These are phyloP conservation scores for Annulohypoxylon bovei DNA, from an alignment of 495 filamentous ascomycete genomes.

Conservation along the genomic window DNA sequence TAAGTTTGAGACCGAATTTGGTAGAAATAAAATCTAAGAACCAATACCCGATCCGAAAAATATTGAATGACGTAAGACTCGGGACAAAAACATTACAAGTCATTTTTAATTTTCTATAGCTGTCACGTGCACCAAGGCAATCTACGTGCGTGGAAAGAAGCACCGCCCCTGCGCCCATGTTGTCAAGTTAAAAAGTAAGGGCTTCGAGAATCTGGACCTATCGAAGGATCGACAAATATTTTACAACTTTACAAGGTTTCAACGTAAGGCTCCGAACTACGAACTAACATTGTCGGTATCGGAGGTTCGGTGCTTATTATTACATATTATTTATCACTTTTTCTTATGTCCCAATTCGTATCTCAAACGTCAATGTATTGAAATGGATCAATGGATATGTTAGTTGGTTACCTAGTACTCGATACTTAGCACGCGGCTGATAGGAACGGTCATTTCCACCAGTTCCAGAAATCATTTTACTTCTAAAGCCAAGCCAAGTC, in stretches of 20 bases:
- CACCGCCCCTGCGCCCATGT: not conserved
- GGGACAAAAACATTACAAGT: not conserved
- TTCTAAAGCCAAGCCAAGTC: not conserved
- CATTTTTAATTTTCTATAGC: not conserved
- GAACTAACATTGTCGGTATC: not conserved
- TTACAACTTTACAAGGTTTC: not conserved
- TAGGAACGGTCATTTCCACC: conserved; percentile 9
- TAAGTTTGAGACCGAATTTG: conserved; percentile 10
- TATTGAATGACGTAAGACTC: conserved; percentile 22
- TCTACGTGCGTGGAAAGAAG: not conserved
- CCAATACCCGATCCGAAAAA: conserved; percentile 19
- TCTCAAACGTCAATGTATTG: conserved; percentile 8
- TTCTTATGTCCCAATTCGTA: not conserved
- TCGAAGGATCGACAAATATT: conserved; percentile 10
- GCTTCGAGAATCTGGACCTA: not conserved
- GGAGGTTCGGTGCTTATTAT: not conserved
- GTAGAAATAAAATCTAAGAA: not conserved
- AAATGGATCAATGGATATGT: not conserved
- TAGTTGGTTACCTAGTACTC: too few relatives aligned
- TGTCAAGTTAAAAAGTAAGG: not conserved
- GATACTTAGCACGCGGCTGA: conserved; percentile 16
- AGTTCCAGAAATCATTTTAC: conserved; percentile 4
- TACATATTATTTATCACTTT: not conserved
- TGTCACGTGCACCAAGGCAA: not conserved
- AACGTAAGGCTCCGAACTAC: not conserved